A percentile compares a stretch with the other conserved stretches of the same genome.
Conservation (phyloP, 768 basidiomycete species). For the Paxillus rubicundulus region DNA sequence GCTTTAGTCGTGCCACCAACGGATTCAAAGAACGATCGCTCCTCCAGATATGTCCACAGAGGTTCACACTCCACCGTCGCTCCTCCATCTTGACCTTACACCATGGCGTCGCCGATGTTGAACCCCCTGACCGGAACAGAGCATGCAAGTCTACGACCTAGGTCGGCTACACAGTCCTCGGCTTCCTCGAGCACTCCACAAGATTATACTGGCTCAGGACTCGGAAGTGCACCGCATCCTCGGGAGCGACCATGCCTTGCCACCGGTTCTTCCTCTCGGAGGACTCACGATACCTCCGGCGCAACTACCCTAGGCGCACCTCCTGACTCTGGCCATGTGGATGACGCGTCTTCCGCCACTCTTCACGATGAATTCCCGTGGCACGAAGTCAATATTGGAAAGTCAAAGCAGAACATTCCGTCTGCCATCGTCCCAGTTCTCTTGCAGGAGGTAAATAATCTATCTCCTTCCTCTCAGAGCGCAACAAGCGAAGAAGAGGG, state of each 20-base stretch:
- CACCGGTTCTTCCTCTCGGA: slow-evolving; percentile 1
- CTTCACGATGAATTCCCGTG: slow-evolving; percentile 9
- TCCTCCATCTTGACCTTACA: slow-evolving; percentile 2
- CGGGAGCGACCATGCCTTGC: background rate
- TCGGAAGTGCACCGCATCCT: background rate
- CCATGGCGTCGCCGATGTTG: slow-evolving; percentile 6
- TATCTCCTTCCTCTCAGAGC: slow-evolving; percentile 1
- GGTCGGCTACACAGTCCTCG: background rate
- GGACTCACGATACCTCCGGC: slow-evolving; percentile 4
- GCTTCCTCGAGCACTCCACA: background rate
- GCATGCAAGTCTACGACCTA: background rate
- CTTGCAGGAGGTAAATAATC: slow-evolving; percentile 6
- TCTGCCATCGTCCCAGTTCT: slow-evolving; percentile 13
- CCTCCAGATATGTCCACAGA: background rate
- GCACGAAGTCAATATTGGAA: background rate
- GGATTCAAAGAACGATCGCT: background rate
- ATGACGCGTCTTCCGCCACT: slow-evolving; percentile 14
- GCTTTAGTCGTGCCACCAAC: slow-evolving; percentile 11
- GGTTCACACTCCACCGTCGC: background rate
- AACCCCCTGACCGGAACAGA: too few relatives aligned
- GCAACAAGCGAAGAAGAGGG: background rate
- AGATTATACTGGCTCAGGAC: background rate
- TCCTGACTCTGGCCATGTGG: background rate
- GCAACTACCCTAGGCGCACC: background rate
- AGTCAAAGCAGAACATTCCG: slow-evolving; percentile 10